These are phyloP conservation scores for Suhomyces pyralidae DNA, from an alignment of 805 yeast genomes.

Conservation along the genomic window DNA sequence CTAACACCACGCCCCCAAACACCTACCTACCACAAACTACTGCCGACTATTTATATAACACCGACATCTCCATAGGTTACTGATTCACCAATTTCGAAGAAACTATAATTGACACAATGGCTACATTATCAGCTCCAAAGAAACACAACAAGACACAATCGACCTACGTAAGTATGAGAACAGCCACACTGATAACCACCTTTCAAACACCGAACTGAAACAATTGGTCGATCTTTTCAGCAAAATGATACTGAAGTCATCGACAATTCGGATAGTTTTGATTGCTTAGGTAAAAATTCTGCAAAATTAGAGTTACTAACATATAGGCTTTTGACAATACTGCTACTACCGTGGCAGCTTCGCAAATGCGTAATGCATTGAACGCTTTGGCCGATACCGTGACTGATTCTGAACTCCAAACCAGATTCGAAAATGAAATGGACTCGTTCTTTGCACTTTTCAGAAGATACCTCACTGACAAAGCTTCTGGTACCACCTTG, in stretches of 20 bases:
- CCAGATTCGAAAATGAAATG: slow-evolving; percentile 82
- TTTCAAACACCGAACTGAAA: not conserved
- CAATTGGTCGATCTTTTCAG: not conserved
- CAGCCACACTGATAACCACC: not conserved
- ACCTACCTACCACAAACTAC: not conserved
- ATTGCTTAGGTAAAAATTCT: not conserved
- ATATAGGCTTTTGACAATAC: slow-evolving; percentile 86
- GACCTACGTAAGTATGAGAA: slow-evolving; percentile 55
- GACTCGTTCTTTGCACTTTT: slow-evolving; percentile 90
- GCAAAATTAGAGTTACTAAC: not conserved
- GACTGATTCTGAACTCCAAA: slow-evolving; percentile 44
- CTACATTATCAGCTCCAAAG: slow-evolving; percentile 28
- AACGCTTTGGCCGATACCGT: slow-evolving; percentile 87
- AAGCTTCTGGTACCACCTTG: slow-evolving; percentile 78
- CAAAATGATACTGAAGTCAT: too few relatives aligned
- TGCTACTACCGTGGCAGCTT: slow-evolving; percentile 91
- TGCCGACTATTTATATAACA: not conserved
- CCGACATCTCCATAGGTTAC: not conserved
- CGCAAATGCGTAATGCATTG: slow-evolving; percentile 95
- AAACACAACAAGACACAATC: slow-evolving; percentile 71
- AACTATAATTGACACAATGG: slow-evolving; percentile 5
- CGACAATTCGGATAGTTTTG: not conserved
- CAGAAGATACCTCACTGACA: slow-evolving; percentile 87
- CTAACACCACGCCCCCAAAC: slow-evolving; percentile 1
- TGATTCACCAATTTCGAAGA: not conserved